Evolutionary conservation across 495 filamentous ascomycete genomes (phyloP).

Genomic region (Talaromyces borbonicus): DNA sequence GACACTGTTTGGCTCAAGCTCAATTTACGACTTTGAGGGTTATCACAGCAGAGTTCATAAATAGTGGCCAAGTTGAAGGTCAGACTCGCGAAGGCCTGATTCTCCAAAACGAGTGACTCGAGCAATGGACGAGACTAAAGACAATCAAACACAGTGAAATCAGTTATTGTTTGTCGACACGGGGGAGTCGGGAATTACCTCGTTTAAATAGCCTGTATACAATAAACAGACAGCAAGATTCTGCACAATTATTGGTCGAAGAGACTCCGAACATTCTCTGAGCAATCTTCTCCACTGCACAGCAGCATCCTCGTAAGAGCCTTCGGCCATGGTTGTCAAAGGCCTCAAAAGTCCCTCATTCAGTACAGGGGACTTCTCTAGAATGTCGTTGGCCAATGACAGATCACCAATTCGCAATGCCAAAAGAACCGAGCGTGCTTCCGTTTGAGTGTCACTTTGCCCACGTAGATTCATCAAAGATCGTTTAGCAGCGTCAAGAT

Average conservation of each 20-base stretch:
- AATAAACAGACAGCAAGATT: conserved; percentile 77
- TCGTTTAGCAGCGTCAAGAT: conserved; percentile 62
- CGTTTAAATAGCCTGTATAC: conserved; percentile 65
- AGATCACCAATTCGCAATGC: conserved; percentile 70
- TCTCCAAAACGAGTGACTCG: conserved; percentile 49
- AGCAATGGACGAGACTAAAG: conserved; percentile 48
- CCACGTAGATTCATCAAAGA: conserved; percentile 44
- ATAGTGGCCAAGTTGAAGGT: conserved; percentile 86
- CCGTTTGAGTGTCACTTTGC: conserved; percentile 23
- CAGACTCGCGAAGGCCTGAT: conserved; percentile 58
- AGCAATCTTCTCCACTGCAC: conserved; percentile 51
- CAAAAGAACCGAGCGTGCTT: conserved; percentile 50
- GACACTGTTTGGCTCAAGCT: conserved; percentile 61
- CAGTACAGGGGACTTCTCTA: conserved; percentile 13
- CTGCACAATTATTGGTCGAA: conserved; percentile 48
- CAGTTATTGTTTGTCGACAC: neutral
- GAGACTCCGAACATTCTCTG: conserved; percentile 21
- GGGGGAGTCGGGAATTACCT: conserved; percentile 35
- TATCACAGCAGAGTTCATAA: conserved; percentile 85
- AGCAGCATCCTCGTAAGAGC: conserved; percentile 54
- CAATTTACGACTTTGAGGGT: conserved; percentile 55
- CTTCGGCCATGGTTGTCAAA: conserved; percentile 70
- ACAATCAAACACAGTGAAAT: neutral
- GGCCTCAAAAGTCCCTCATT: conserved; percentile 42
- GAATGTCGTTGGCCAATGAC: conserved; percentile 47